Conservation (phyloP, 2,329 filamentous ascomycete species). For the Didymella pinodella region DNA sequence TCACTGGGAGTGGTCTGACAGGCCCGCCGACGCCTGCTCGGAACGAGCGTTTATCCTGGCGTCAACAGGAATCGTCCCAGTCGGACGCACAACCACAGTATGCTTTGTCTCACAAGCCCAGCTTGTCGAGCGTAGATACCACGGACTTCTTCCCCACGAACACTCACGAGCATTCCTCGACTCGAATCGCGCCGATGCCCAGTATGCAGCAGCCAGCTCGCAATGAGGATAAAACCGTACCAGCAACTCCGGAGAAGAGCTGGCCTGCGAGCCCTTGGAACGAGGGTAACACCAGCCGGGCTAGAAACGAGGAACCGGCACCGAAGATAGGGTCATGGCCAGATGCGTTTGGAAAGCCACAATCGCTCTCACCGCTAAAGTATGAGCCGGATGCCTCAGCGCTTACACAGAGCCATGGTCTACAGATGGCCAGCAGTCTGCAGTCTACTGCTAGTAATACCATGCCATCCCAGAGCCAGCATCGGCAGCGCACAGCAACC, state of each 20-base stretch:
- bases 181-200: slow-evolving; percentile 38
- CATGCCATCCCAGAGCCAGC: slow-evolving; percentile 20
- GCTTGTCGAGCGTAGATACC: slow-evolving; percentile 52
- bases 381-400: slow-evolving; percentile 20
- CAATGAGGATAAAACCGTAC: slow-evolving; percentile 29
- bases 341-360: slow-evolving; percentile 41
- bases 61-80: slow-evolving; percentile 28
- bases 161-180: slow-evolving; percentile 52
- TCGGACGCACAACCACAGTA: slow-evolving; percentile 27
- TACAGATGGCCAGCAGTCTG: slow-evolving; percentile 8
- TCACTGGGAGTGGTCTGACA: slow-evolving; percentile 29
- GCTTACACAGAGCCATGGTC: slow-evolving; percentile 18
- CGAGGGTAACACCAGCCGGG: slow-evolving; percentile 32
- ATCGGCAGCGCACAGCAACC: slow-evolving; percentile 29
- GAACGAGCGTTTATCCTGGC: slow-evolving; percentile 41
- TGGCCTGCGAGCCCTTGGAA: slow-evolving; percentile 50
- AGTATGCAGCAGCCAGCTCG: slow-evolving; percentile 20
- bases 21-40: slow-evolving; percentile 46
- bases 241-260: slow-evolving; percentile 48
- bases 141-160: slow-evolving; percentile 54
- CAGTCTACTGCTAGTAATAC: slow-evolving; percentile 27
- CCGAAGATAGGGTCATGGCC: slow-evolving; percentile 44
- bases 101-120: slow-evolving; percentile 44
- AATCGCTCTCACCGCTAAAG: slow-evolving; percentile 29
- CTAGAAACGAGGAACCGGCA: slow-evolving; percentile 30